phyloP scores from a whole-genome alignment of 768 basidiomycete species.

The Lactarius sanguifluus region DNA sequence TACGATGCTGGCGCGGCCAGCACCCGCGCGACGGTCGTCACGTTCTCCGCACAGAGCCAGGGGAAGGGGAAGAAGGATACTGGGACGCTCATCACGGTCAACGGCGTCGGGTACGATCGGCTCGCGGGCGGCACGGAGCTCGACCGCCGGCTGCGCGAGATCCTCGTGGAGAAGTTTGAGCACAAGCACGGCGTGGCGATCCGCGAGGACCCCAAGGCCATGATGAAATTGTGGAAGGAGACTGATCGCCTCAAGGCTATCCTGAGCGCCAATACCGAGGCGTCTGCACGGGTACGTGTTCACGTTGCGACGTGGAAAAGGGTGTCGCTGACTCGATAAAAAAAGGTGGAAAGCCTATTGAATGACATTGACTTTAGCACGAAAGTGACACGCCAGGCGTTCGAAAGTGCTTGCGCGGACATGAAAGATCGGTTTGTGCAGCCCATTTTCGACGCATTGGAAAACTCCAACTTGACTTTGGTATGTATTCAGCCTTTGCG shows the following conservation, averaged over 20 bases:
- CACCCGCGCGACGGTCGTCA: slow-evolving; percentile 73
- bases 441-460: slow-evolving; percentile 75
- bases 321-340: slow-evolving; percentile 6
- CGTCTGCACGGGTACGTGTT: slow-evolving; percentile 59
- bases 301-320: background rate
- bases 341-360: slow-evolving; percentile 80
- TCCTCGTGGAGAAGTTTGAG: slow-evolving; percentile 75
- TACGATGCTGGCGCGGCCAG: slow-evolving; percentile 92
- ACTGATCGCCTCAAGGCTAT: slow-evolving; percentile 88
- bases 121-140: slow-evolving; percentile 78
- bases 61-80: slow-evolving; percentile 42
- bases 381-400: slow-evolving; percentile 72
- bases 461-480: slow-evolving; percentile 62
- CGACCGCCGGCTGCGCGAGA: slow-evolving; percentile 77
- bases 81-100: slow-evolving; percentile 71
- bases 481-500: slow-evolving; percentile 40
- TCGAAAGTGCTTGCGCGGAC: slow-evolving; percentile 73
- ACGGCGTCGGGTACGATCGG: slow-evolving; percentile 82
- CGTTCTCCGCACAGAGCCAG: slow-evolving; percentile 51
- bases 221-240: slow-evolving; percentile 95
- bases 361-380: slow-evolving; percentile 89
- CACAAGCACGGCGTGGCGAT: slow-evolving; percentile 67
- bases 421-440: slow-evolving; percentile 59
- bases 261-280: slow-evolving; percentile 89
- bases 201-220: slow-evolving; percentile 71